Evolutionary conservation across 2,329 filamentous ascomycete species (phyloP).

Genomic region (Colletotrichum spaethianum): DNA sequence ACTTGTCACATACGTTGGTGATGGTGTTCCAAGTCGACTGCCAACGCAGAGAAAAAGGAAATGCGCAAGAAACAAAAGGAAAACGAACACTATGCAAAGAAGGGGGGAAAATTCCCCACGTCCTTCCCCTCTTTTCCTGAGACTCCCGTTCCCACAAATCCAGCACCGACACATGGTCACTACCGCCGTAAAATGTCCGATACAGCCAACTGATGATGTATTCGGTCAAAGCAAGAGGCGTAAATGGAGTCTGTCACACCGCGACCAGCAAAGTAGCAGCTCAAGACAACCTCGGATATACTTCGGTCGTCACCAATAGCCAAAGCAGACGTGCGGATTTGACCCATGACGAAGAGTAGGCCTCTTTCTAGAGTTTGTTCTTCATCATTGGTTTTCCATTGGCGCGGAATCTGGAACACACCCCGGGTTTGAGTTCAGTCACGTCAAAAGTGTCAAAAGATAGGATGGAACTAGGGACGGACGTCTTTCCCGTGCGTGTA

Average conservation of each 20-base stretch:
- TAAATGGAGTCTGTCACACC: neutral
- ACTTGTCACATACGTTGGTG: neutral
- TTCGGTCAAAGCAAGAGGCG: conserved; percentile 25
- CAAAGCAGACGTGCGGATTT: neutral
- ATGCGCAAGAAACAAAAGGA: neutral
- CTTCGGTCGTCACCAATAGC: neutral
- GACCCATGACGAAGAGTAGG: conserved; percentile 5
- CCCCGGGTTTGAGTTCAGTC: neutral
- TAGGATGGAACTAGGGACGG: conserved; percentile 12
- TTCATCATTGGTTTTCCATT: conserved; percentile 9
- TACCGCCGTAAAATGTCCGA: conserved; percentile 29
- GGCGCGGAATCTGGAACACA: conserved; percentile 16
- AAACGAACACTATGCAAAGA: neutral
- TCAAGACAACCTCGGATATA: neutral
- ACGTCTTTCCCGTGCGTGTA: neutral
- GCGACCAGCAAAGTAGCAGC: neutral
- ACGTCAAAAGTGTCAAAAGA: conserved; percentile 22
- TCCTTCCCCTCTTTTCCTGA: conserved; percentile 15
- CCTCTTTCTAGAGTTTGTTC: neutral
- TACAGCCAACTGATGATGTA: neutral
- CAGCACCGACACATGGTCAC: conserved; percentile 28
- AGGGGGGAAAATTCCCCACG: neutral
- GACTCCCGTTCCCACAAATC: conserved; percentile 21
- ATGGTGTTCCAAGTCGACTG: no score
- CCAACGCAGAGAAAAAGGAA: conserved; percentile 8